phyloP scores from a whole-genome alignment of 257 asterid species.

The Rhazya stricta region DNA sequence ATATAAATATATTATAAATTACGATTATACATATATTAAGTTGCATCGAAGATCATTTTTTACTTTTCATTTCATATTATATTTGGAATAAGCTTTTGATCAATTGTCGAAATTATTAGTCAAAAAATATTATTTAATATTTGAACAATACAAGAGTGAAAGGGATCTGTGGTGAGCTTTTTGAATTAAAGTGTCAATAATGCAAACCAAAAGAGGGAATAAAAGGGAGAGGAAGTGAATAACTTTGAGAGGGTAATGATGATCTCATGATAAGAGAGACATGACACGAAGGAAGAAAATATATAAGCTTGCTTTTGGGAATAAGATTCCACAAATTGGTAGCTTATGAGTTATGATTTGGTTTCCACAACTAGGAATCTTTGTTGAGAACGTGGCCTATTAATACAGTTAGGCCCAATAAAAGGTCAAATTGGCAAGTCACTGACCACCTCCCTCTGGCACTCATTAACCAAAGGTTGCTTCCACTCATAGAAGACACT shows the following conservation, averaged over 20 bases:
- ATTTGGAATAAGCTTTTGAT: no score
- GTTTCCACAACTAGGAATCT: background rate
- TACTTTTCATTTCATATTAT: no score
- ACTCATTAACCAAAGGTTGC: background rate
- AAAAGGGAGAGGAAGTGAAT: background rate
- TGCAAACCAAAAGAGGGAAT: background rate
- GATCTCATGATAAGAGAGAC: background rate
- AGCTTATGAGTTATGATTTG: background rate
- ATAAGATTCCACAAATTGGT: background rate
- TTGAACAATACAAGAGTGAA: no score
- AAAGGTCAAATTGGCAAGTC: background rate
- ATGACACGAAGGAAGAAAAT: background rate
- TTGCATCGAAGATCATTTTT: no score
- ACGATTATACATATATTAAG: no score
- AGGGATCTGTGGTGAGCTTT: no score
- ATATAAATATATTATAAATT: no score
- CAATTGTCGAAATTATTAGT: no score
- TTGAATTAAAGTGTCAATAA: no score
- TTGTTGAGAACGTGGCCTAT: constrained; percentile 11
- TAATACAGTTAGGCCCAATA: background rate
- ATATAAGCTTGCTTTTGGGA: background rate
- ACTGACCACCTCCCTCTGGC: background rate
- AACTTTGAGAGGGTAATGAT: background rate
- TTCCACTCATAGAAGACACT: no score
- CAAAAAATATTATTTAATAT: no score